A percentile compares a stretch with the other conserved stretches of the same genome.
These are phyloP conservation scores for Paspalum notatum DNA, from an alignment of 176 grass and related monocot species.

Conservation along the genomic window DNA sequence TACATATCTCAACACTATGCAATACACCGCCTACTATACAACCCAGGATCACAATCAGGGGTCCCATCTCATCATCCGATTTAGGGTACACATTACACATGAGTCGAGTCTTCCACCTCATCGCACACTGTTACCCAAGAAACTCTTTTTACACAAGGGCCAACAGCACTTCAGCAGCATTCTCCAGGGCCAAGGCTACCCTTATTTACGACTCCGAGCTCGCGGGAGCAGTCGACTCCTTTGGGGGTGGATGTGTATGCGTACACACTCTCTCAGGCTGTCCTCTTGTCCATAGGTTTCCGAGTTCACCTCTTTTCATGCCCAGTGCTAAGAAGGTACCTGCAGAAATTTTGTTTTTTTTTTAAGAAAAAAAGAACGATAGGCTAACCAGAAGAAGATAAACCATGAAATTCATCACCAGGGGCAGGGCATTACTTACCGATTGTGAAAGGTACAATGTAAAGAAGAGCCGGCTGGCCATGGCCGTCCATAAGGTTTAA, in stretches of 20 bases:
- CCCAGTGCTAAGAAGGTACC: slow-evolving; percentile 79
- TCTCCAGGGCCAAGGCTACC: slow-evolving; percentile 23
- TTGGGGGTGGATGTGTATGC: slow-evolving; percentile 49
- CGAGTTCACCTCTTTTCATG: slow-evolving; percentile 75
- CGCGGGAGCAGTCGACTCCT: neutral
- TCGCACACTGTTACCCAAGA: neutral
- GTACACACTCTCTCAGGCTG: slow-evolving; percentile 80
- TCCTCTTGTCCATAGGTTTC: slow-evolving; percentile 87
- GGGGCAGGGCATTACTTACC: slow-evolving; percentile 50
- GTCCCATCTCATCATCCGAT: neutral
- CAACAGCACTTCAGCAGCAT: slow-evolving; percentile 5
- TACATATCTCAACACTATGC: neutral
- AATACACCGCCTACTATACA: slow-evolving; percentile 12
- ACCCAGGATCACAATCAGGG: neutral
- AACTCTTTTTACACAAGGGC: neutral
- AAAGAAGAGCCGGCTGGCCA: slow-evolving; percentile 93
- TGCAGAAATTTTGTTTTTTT: slow-evolving; percentile 17
- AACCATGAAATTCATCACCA: neutral
- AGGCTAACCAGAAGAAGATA: neutral
- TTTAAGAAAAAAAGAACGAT: neutral
- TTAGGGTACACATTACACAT: slow-evolving; percentile 15
- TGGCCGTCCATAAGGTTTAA: slow-evolving; percentile 98
- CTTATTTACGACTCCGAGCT: slow-evolving; percentile 1
- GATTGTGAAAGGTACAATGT: slow-evolving; percentile 95
- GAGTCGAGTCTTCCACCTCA: neutral